Percentiles rank a stretch among this genome's conserved stretches.
phyloP scores from a whole-genome alignment of 1,284 basidiomycete genomes.

The Ceratobasidium sp. region DNA sequence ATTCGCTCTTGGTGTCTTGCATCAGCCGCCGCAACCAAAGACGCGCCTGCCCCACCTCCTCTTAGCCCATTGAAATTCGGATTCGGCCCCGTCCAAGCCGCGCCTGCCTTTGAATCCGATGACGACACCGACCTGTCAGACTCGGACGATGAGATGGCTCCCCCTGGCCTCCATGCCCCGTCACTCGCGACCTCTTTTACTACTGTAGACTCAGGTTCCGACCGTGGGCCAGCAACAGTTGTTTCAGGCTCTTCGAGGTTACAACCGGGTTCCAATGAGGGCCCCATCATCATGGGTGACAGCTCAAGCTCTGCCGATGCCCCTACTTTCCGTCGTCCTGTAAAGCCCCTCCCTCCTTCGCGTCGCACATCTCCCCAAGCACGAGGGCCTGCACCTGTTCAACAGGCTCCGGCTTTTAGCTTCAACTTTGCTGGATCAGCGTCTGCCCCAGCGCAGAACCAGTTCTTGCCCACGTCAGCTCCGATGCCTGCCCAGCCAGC shows the following conservation, averaged over 20 bases:
- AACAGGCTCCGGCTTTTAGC: background rate
- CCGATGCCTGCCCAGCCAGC: background rate
- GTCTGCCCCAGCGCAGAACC: background rate
- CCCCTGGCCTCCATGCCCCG: slow-evolving; percentile 14
- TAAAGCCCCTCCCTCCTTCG: slow-evolving; percentile 14
- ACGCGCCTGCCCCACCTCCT: slow-evolving; percentile 1
- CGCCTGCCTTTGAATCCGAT: background rate
- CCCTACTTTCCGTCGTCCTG: background rate
- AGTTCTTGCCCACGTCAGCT: background rate
- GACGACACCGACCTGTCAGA: slow-evolving; percentile 37
- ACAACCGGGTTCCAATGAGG: background rate
- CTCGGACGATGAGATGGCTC: slow-evolving; percentile 19
- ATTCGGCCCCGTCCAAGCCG: background rate
- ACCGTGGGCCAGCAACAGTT: slow-evolving; percentile 18
- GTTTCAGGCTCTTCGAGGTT: slow-evolving; percentile 2
- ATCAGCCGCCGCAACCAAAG: slow-evolving; percentile 30
- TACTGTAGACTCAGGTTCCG: slow-evolving; percentile 20
- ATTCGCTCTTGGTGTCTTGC: slow-evolving; percentile 37
- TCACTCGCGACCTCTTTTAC: slow-evolving; percentile 15
- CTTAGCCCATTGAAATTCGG: slow-evolving; percentile 33
- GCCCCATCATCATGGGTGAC: background rate
- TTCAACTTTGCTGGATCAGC: background rate
- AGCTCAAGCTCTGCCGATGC: slow-evolving; percentile 4
- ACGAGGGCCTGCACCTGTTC: background rate
- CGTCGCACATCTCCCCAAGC: slow-evolving; percentile 2